Conservation (phyloP, 208 protist species). For the Tritrichomonas musculus region DNA sequence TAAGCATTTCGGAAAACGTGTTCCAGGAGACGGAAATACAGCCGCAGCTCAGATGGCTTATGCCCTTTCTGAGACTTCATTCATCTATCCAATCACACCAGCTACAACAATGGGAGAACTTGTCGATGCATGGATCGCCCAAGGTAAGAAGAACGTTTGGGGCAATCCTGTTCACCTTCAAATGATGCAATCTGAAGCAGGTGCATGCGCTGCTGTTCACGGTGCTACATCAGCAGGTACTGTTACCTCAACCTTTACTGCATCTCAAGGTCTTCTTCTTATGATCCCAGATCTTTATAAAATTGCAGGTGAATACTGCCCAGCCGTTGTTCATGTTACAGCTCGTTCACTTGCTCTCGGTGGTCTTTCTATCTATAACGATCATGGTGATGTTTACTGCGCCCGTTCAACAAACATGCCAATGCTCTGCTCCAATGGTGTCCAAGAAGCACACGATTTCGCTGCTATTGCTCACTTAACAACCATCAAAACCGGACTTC, state of each 20-base stretch:
- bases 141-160: constrained; percentile 15
- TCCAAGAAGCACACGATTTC: constrained; percentile 61
- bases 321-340: neutral
- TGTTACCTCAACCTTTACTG: constrained; percentile 57
- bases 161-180: neutral
- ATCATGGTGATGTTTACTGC: constrained; percentile 63
- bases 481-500: neutral
- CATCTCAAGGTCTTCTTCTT: too few species aligned
- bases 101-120: constrained; percentile 12
- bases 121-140: neutral
- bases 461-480: constrained; percentile 55
- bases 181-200: constrained; percentile 36
- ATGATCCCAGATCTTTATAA: neutral
- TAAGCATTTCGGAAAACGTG: neutral
- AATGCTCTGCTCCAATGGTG: constrained; percentile 52
- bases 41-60: neutral
- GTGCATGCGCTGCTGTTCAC: constrained; percentile 45
- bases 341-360: neutral
- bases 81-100: constrained; percentile 28
- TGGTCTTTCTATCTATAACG: constrained; percentile 34
- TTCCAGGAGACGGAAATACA: neutral
- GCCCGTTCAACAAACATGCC: constrained; percentile 52
- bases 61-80: neutral
- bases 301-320: constrained; percentile 38
- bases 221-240: constrained; percentile 47